Percentiles rank a stretch among this genome's conserved stretches.
Evolutionary conservation across 1,284 basidiomycete species (phyloP).

Genomic region (Schizopora paradoxa): DNA sequence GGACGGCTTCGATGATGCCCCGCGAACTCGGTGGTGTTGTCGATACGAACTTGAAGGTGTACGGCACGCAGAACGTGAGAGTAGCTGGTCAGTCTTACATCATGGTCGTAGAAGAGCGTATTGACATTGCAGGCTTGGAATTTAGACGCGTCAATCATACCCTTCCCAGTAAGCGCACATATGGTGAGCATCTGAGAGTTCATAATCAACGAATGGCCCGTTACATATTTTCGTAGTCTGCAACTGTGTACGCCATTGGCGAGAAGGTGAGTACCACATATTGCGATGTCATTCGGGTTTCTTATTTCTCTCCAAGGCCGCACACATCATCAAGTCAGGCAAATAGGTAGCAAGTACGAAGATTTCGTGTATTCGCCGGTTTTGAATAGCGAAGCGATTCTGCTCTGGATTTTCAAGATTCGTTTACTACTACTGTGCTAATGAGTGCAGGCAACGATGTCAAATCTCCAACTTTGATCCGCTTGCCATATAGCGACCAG

Average conservation of each 20-base stretch:
- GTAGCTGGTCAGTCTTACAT: constrained; percentile 29
- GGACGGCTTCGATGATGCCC: constrained; percentile 44
- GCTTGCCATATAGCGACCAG: no score
- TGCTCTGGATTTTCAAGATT: no score
- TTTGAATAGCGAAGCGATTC: no score
- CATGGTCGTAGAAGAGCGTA: background rate
- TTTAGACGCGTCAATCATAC: constrained; percentile 16
- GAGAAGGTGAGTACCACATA: no score
- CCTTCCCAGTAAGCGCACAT: constrained; percentile 13
- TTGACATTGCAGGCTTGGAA: background rate
- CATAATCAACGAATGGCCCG: background rate
- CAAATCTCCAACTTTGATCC: no score
- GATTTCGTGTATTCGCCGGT: no score
- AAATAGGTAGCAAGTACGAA: no score
- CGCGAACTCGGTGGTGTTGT: constrained; percentile 43
- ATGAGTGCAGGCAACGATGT: no score
- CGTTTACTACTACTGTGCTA: no score
- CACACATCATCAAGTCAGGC: no score
- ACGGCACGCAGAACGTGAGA: constrained; percentile 41
- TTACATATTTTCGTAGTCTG: constrained; percentile 5
- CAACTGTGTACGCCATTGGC: constrained; percentile 15
- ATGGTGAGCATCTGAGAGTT: constrained; percentile 1
- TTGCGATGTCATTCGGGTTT: no score
- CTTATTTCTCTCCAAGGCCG: no score
- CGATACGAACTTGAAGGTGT: constrained; percentile 39